phyloP scores from a whole-genome alignment of 495 filamentous ascomycete genomes.

The Barbatosphaeria neglecta region DNA sequence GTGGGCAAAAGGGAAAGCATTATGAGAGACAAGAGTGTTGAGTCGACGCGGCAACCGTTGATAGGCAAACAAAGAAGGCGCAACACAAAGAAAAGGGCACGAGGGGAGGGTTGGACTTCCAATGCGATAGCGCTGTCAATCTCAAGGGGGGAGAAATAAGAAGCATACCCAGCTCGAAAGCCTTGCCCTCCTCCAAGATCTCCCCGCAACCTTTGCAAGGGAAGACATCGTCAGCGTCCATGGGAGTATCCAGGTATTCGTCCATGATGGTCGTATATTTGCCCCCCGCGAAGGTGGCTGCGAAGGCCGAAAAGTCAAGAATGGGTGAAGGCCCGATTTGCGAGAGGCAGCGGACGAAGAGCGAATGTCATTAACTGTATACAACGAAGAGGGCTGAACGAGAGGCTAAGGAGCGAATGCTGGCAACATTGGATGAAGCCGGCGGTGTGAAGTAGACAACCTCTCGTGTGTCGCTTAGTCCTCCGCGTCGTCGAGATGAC shows the following conservation, averaged over 20 bases:
- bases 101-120: not conserved
- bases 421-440: too few relatives aligned
- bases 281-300: not conserved
- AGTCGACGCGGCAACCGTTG: not conserved
- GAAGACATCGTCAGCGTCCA: conserved; percentile 83
- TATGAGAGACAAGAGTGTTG: not conserved
- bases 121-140: not conserved
- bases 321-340: not conserved
- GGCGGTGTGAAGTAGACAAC: too few relatives aligned
- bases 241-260: conserved; percentile 65
- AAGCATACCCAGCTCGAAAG: conserved; percentile 86
- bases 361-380: too few relatives aligned
- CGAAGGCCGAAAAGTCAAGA: not conserved
- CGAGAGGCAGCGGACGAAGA: not conserved
- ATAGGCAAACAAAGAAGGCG: not conserved
- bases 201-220: conserved; percentile 98
- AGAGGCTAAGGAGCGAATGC: too few relatives aligned
- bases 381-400: too few relatives aligned
- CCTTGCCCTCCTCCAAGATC: conserved; percentile 97
- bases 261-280: conserved; percentile 27
- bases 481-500: too few relatives aligned
- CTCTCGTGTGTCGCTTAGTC: too few relatives aligned
- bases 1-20: not conserved
- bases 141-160: not conserved
- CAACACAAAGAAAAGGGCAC: not conserved